Base-by-base conservation (phyloP, 805 yeast species). In the Metschnikowia noctiluminum region DNA sequence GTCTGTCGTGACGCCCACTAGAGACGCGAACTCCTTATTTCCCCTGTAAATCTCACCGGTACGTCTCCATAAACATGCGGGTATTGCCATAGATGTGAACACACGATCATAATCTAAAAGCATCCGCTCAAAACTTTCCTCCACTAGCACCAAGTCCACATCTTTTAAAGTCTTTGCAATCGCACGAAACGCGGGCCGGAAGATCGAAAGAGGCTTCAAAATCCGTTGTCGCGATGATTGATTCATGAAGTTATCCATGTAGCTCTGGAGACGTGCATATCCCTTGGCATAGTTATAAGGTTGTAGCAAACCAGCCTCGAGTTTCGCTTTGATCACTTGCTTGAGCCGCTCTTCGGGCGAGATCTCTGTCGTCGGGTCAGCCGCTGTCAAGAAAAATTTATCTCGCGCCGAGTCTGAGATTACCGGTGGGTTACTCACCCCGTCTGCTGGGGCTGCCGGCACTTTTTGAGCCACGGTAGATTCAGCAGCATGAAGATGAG, bases 31-130 rank as follows among this genome's bases (percentile, higher is more conserved):
- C 64, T 92, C 98, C 63, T 91, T 90, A 66, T 92, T 92, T 0
- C 97, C 98, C 52, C 97, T 69, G 59, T 89, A 92, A 3, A 92
- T 92, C 57, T 92, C 98, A 2, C 98, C 98, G 0, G 98, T 91
- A 58, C 98, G 83, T 63, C 98, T 74, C 97, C 98, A 92, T 28
- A 92, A 74, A 68, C 98, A 92, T 1, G 97, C 97, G 1, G 98
- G 98, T 52, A 92, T 89, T 7, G 97, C 96, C 96, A 92, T 90
- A 4, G 96, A 86, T 0, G 97, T 90, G 69, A 92, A 92, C 3
- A 92, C 97, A 34, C 98, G 76, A 64, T 92, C 98, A 61, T 92
- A 90, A 58, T 92, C 96, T 45, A 92, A 71, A 40, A 92, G 69
- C 96, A 92, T 88, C 53, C 97, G 76, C 69, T 92, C 98, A 62